These are phyloP conservation scores for Aspergillus baeticus DNA, from an alignment of 495 filamentous ascomycete species.

Conservation along the genomic window DNA sequence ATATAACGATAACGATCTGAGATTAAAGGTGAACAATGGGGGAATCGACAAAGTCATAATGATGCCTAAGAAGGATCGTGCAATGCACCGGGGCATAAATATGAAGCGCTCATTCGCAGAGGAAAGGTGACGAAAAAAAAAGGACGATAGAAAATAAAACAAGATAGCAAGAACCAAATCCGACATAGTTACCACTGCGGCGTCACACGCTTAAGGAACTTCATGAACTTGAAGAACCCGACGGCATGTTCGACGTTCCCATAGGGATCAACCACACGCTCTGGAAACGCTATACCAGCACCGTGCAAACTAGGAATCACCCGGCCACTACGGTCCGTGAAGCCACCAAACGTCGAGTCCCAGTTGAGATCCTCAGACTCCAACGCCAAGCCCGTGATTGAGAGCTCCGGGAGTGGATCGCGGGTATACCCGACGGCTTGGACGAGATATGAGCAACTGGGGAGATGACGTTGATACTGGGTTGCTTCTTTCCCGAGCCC, in stretches of 20 bases:
- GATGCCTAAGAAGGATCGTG: neutral
- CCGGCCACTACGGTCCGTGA: slow-evolving; percentile 36
- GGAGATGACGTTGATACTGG: slow-evolving; percentile 44
- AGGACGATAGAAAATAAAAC: neutral
- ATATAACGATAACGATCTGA: neutral
- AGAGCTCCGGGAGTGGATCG: slow-evolving; percentile 46
- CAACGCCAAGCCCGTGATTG: slow-evolving; percentile 27
- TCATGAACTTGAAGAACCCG: slow-evolving; percentile 65
- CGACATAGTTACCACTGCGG: slow-evolving; percentile 38
- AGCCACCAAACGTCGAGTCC: slow-evolving; percentile 49
- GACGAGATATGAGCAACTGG: slow-evolving; percentile 47
- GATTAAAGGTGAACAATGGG: neutral
- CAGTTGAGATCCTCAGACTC: slow-evolving; percentile 33
- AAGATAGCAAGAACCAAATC: neutral
- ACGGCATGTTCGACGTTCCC: slow-evolving; percentile 63
- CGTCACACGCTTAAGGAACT: slow-evolving; percentile 52
- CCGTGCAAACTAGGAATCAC: slow-evolving; percentile 52
- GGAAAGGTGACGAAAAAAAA: neutral
- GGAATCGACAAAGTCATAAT: neutral
- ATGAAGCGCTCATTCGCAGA: neutral
- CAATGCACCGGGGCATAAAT: neutral
- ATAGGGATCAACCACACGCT: slow-evolving; percentile 56
- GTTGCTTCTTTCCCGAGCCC: slow-evolving; percentile 37
- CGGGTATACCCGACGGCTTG: slow-evolving; percentile 57
- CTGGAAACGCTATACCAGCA: slow-evolving; percentile 61